Evolutionary conservation across 805 yeast genomes (phyloP).

Genomic region (Saccharomycopsis sp.): DNA sequence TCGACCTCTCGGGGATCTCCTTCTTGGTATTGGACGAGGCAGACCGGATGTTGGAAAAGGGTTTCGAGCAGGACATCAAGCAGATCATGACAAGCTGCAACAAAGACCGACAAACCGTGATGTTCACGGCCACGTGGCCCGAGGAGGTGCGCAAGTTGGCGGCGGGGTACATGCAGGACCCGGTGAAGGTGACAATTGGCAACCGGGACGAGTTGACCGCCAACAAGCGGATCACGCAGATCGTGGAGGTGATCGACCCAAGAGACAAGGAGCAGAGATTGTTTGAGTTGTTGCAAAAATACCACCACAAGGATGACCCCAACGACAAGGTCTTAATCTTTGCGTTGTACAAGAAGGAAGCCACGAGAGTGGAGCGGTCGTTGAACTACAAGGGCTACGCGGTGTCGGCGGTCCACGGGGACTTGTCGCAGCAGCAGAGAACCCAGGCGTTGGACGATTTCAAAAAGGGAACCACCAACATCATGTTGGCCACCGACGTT

Average conservation of each 20-base stretch:
- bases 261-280: constrained; percentile 70
- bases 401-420: constrained; percentile 95
- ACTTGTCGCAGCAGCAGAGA: constrained; percentile 85
- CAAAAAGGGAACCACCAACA: constrained; percentile 65
- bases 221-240: constrained; percentile 85
- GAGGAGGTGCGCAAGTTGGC: constrained; percentile 94
- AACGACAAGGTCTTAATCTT: constrained; percentile 84
- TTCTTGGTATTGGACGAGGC: constrained; percentile 94
- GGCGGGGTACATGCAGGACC: constrained; percentile 64
- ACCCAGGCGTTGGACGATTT: constrained; percentile 78
- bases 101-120: constrained; percentile 60
- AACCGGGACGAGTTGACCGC: constrained; percentile 91
- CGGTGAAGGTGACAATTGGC: constrained; percentile 90
- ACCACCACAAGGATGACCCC: constrained; percentile 55
- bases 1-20: constrained; percentile 55
- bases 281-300: constrained; percentile 60
- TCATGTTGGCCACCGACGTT: constrained; percentile 93
- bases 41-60: constrained; percentile 97
- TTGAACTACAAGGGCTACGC: constrained; percentile 63
- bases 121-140: constrained; percentile 99
- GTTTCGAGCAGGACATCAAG: constrained; percentile 94
- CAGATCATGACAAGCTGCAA: constrained; percentile 55
- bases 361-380: constrained; percentile 76
- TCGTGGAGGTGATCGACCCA: constrained; percentile 87
- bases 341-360: constrained; percentile 95